These are phyloP conservation scores for Aspergillus felis DNA, from an alignment of 2,329 filamentous ascomycete genomes.

Conservation along the genomic window DNA sequence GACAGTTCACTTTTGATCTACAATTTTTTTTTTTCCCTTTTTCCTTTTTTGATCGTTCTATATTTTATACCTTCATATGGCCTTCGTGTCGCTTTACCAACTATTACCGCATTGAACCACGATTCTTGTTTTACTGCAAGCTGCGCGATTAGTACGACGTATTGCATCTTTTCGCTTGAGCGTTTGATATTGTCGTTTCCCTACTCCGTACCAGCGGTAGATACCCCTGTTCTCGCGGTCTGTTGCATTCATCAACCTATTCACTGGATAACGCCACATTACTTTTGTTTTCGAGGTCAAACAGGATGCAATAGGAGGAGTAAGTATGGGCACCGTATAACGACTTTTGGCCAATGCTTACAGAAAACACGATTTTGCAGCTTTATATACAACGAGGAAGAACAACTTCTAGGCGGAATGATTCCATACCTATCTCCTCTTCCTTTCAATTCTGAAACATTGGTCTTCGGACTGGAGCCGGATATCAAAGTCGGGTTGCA, in stretches of 20 bases:
- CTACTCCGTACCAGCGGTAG: background rate
- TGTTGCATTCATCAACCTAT: background rate
- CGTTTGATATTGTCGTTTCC: conserved; percentile 1
- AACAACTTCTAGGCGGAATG: conserved; percentile 23
- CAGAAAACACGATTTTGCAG: conserved; percentile 2
- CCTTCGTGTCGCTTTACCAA: background rate
- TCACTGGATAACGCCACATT: background rate
- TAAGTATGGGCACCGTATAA: background rate
- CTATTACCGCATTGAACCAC: conserved; percentile 2
- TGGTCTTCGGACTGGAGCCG: conserved; percentile 26
- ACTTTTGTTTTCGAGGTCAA: background rate
- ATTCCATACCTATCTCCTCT: conserved; percentile 23
- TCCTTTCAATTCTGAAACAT: conserved; percentile 21
- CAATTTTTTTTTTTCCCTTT: background rate
- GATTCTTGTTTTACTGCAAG: conserved; percentile 1
- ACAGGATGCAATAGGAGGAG: background rate
- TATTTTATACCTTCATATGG: background rate
- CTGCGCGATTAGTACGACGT: conserved; percentile 4
- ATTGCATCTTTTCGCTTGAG: background rate
- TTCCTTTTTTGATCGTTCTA: conserved; percentile 1
- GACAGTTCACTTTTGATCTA: conserved; percentile 6
- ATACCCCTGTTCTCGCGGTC: background rate
- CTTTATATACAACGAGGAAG: background rate
- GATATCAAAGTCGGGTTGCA: conserved; percentile 24
- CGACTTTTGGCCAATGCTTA: conserved; percentile 2